Conservation (phyloP, 2,329 filamentous ascomycete species). For the Dendryphion nanum region DNA sequence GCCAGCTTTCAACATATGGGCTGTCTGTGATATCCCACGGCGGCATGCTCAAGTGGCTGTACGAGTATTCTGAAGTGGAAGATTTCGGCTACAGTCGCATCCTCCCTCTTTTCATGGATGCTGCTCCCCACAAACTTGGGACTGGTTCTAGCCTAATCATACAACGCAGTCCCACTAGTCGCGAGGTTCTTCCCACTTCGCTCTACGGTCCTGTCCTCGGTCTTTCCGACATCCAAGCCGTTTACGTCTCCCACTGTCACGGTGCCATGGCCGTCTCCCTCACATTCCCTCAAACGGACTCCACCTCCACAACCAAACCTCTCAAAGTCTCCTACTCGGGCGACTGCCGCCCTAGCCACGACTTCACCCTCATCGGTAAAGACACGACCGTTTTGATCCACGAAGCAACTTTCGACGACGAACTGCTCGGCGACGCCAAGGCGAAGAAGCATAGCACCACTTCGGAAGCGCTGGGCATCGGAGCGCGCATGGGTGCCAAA, state of each 20-base stretch:
- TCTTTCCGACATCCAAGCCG: conserved; percentile 65
- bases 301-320: conserved; percentile 10
- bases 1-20: conserved; percentile 17
- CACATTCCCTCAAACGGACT: conserved; percentile 58
- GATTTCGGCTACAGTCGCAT: conserved; percentile 68
- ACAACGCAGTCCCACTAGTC: conserved; percentile 5
- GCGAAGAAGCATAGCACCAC: conserved; percentile 92
- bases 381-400: conserved; percentile 84
- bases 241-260: conserved; percentile 74
- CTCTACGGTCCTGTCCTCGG: conserved; percentile 54
- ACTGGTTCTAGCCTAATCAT: conserved; percentile 24
- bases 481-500: conserved; percentile 73
- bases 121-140: conserved; percentile 16
- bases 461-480: conserved; percentile 78
- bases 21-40: conserved; percentile 62
- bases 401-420: conserved; percentile 94
- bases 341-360: conserved; percentile 72
- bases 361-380: conserved; percentile 69
- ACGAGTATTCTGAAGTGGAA: conserved; percentile 77
- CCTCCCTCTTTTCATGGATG: conserved; percentile 48
- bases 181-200: neutral
- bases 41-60: conserved; percentile 72
- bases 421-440: conserved; percentile 71
- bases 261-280: conserved; percentile 74
- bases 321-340: conserved; percentile 93